These are phyloP conservation scores for Suillus cothurnatus DNA, from an alignment of 768 basidiomycete species.

Conservation along the genomic window DNA sequence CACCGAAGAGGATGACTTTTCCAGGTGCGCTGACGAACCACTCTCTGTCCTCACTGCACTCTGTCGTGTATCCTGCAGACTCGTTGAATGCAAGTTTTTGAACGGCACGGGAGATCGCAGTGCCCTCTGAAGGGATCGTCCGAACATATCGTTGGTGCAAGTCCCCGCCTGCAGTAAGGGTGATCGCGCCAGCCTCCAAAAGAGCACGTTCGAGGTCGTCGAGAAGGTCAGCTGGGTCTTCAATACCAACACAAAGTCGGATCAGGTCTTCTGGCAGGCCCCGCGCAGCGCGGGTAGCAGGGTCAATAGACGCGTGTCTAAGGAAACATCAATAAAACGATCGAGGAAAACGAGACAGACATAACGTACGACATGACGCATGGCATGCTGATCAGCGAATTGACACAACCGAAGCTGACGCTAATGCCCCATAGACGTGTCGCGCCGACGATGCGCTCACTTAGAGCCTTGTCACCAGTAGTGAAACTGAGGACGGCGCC, in stretches of 20 bases:
- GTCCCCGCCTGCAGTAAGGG: slow-evolving; percentile 50
- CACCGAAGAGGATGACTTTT: slow-evolving; percentile 97
- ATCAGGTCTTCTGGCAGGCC: slow-evolving; percentile 99
- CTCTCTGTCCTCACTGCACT: slow-evolving; percentile 45
- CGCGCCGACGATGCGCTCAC: slow-evolving; percentile 90
- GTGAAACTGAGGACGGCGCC: slow-evolving; percentile 96
- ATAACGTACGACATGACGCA: slow-evolving; percentile 96
- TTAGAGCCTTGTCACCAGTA: slow-evolving; percentile 87
- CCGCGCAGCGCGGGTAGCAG: slow-evolving; percentile 91
- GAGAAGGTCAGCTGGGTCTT: slow-evolving; percentile 89
- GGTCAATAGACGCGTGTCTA: slow-evolving; percentile 97
- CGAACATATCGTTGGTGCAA: slow-evolving; percentile 50
- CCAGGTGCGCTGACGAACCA: slow-evolving; percentile 96
- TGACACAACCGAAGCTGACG: slow-evolving; percentile 97
- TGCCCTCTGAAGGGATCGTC: slow-evolving; percentile 35
- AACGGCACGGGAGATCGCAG: slow-evolving; percentile 59
- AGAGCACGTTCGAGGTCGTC: slow-evolving; percentile 95
- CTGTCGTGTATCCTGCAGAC: slow-evolving; percentile 16
- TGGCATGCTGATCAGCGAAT: slow-evolving; percentile 98
- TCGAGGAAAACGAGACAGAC: slow-evolving; percentile 4
- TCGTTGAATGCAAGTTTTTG: slow-evolving; percentile 57
- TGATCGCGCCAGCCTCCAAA: slow-evolving; percentile 88
- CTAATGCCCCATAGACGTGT: slow-evolving; percentile 96
- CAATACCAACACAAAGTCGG: slow-evolving; percentile 96
- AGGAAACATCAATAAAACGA: slow-evolving; percentile 9